Percentiles rank a stretch among this genome's conserved stretches.
Evolutionary conservation across 1,284 basidiomycete species (phyloP).

Genomic region (Wolfiporia cocos): DNA sequence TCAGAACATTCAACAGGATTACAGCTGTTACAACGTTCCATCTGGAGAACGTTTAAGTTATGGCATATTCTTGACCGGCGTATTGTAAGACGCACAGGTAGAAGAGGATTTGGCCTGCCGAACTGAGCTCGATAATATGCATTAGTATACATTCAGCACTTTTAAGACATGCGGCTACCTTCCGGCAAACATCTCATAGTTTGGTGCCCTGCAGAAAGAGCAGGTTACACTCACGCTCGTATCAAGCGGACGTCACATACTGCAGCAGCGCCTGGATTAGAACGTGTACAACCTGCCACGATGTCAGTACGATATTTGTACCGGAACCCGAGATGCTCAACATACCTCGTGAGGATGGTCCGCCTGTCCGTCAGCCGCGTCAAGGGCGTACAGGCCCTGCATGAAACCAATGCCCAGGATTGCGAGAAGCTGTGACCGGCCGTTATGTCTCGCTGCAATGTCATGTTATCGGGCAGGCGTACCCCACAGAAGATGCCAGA

Average conservation of each 20-base stretch:
- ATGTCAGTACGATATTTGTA: not conserved
- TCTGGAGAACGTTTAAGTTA: conserved; percentile 28
- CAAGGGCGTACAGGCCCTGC: conserved; percentile 84
- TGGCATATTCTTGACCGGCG: conserved; percentile 1
- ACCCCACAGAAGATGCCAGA: conserved; percentile 91
- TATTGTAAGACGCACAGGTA: conserved; percentile 60
- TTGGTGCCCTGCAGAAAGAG: conserved; percentile 52
- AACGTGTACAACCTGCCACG: conserved; percentile 57
- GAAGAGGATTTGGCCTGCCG: conserved; percentile 71
- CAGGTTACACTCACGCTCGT: not conserved
- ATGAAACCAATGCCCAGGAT: conserved; percentile 81
- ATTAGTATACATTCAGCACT: not conserved
- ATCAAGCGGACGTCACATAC: conserved; percentile 32
- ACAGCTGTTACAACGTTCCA: conserved; percentile 88
- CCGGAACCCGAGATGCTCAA: not conserved
- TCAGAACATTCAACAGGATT: conserved; percentile 89
- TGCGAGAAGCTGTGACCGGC: conserved; percentile 65
- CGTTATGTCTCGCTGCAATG: no score
- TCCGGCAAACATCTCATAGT: conserved; percentile 64
- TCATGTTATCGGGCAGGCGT: no score
- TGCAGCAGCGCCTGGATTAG: conserved; percentile 80
- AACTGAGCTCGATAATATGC: conserved; percentile 29
- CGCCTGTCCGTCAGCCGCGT: conserved; percentile 81
- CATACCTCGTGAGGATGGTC: conserved; percentile 47
- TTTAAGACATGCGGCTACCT: conserved; percentile 32